Conservation (phyloP, 495 filamentous ascomycete genomes). For the Penicillium bovifimosum region DNA sequence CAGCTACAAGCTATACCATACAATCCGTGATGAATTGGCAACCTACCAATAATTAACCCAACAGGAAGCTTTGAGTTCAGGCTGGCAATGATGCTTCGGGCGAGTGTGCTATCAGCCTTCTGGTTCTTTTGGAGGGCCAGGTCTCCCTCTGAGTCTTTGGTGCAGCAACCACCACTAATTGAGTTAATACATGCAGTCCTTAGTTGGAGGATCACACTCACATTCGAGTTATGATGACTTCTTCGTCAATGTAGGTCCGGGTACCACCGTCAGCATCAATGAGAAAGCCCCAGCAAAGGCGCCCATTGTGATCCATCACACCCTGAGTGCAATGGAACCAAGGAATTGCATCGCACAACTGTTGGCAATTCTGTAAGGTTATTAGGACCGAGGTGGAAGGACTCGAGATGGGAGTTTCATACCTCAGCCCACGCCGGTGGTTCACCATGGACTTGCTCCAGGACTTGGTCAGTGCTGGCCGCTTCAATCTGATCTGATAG, state of each 20-base stretch:
- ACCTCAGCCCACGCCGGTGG: conserved; percentile 57
- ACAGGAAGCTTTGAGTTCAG: conserved; percentile 37
- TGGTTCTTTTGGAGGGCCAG: conserved; percentile 44
- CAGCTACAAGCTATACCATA: not conserved
- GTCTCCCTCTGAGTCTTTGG: conserved; percentile 34
- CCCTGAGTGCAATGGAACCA: conserved; percentile 63
- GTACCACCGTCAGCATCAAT: conserved; percentile 52
- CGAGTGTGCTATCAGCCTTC: conserved; percentile 17
- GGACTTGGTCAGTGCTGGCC: not conserved
- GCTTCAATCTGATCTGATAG: not conserved
- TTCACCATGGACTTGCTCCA: conserved; percentile 25
- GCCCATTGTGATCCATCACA: conserved; percentile 46
- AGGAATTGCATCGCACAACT: conserved; percentile 59
- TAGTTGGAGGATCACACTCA: conserved; percentile 24
- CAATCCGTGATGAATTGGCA: not conserved
- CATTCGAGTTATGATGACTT: conserved; percentile 63
- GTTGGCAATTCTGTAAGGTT: conserved; percentile 43
- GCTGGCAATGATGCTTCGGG: conserved; percentile 35
- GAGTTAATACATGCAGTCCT: conserved; percentile 11
- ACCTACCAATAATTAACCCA: conserved; percentile 56
- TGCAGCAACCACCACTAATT: conserved; percentile 48
- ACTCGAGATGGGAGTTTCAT: not conserved
- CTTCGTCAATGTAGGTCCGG: conserved; percentile 55
- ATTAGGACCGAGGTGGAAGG: conserved; percentile 1
- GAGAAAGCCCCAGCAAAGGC: conserved; percentile 52